Evolutionary conservation across 2,329 filamentous ascomycete genomes (phyloP).

Genomic region (Xylariomycetidae sp.): DNA sequence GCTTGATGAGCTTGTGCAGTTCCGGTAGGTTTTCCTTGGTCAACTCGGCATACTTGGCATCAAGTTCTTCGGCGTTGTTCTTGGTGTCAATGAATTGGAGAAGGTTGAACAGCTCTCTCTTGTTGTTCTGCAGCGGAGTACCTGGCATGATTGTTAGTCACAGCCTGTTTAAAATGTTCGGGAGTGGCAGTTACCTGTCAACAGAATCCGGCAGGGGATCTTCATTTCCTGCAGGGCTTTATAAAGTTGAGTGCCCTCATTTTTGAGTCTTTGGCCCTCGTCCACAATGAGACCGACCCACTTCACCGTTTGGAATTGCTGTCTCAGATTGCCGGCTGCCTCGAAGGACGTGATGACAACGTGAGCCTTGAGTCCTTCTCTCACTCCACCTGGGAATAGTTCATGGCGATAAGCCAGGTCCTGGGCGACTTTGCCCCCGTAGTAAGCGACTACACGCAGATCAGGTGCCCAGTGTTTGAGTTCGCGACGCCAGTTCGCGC

Average conservation of each 20-base stretch:
- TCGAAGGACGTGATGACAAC: constrained; percentile 96
- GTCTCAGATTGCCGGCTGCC: constrained; percentile 70
- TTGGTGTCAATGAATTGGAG: constrained; percentile 82
- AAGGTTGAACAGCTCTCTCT: constrained; percentile 92
- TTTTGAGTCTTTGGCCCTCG: constrained; percentile 93
- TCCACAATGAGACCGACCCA: constrained; percentile 92
- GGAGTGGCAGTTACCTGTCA: constrained; percentile 55
- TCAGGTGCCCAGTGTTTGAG: constrained; percentile 90
- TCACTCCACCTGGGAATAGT: constrained; percentile 65
- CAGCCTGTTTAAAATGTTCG: background rate
- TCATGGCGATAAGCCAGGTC: constrained; percentile 78
- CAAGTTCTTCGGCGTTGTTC: constrained; percentile 65
- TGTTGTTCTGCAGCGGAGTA: constrained; percentile 93
- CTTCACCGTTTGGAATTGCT: constrained; percentile 64
- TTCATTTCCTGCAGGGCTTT: constrained; percentile 66
- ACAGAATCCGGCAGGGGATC: constrained; percentile 76
- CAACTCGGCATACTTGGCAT: constrained; percentile 71
- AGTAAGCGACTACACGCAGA: constrained; percentile 86
- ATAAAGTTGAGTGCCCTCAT: constrained; percentile 82
- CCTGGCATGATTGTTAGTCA: constrained; percentile 28
- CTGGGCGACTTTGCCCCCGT: constrained; percentile 71
- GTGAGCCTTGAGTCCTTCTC: constrained; percentile 75
- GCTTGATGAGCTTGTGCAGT: constrained; percentile 78
- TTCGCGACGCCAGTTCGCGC: constrained; percentile 95
- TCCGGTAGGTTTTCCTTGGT: constrained; percentile 76